Evolutionary conservation across 2,329 filamentous ascomycete genomes (phyloP), one percentile per base, ranked within the genome.

Genomic region (Pseudogymnoascus sp.): DNA sequence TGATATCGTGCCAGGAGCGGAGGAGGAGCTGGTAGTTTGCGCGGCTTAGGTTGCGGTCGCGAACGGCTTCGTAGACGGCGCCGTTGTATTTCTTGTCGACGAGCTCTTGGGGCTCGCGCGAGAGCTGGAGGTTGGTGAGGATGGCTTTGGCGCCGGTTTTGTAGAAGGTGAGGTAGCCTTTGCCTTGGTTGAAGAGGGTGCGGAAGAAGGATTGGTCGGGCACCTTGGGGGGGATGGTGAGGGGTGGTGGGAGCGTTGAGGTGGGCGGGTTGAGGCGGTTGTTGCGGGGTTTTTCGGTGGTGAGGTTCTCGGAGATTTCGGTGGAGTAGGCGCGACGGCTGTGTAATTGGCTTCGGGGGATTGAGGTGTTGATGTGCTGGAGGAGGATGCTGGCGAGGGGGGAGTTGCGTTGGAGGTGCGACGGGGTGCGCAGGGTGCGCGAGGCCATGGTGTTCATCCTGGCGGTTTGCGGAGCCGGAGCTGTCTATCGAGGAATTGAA

Each of bases 151-250:
- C 75, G 16, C 92, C 93, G 1, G 84, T 81, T 75, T 94, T 96
- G 84, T 97, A 97, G 81, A 97, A 97, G 35, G 74, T 74, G 8
- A 88, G 73, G 74, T 96, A 96, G 59, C 88, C 84, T 71, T 88
- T 88, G 64, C 90, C 93, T 7, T 70, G 63, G 2, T 61, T 25
- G 57, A 71, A 58, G 60, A 63, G 61, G 18, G 60, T 62, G 25
- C 65, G 62, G 61, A 82, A 70, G 18, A 76, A 70, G 28, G 75
- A 75, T 30, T 80, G 72, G 6, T 74, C 69, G 18, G 78, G 70
- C 16, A 77, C 71, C 60, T 83, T 80, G 4, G 73, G 71, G 6
- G 90, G 90, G 2, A 90, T 76, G 43, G 78, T 72, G 64, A 96
- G 79, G 0, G 82, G 79, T 0, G 90, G 84, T 0, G 92, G 89